These are phyloP conservation scores for Colletotrichum caudatum DNA, from an alignment of 2,329 filamentous ascomycete genomes.

Conservation along the genomic window DNA sequence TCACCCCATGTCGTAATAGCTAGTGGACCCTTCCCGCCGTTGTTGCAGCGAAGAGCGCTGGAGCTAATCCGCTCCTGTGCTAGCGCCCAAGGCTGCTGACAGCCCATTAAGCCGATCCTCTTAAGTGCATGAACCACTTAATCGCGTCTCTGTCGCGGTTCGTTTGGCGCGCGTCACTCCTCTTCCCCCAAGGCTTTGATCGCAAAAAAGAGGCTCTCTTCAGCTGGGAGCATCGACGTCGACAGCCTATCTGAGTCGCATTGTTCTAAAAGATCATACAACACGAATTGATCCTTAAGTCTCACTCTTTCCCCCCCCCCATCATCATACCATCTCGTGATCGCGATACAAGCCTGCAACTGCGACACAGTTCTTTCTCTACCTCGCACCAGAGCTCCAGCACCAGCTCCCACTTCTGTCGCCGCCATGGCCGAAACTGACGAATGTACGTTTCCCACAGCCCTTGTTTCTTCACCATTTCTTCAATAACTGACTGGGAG, in stretches of 20 bases:
- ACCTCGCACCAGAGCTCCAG: background rate
- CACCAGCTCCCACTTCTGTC: background rate
- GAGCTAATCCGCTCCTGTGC: background rate
- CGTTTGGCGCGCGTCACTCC: conserved; percentile 30
- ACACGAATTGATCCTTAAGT: background rate
- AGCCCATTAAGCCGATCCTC: conserved; percentile 3
- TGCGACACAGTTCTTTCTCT: too few species aligned
- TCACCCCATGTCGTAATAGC: conserved; percentile 38
- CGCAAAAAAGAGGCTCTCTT: conserved; percentile 11
- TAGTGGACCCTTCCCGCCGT: conserved; percentile 26
- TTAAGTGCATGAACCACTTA: conserved; percentile 35
- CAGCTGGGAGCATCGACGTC: background rate
- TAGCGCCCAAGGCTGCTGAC: conserved; percentile 16
- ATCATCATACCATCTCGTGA: background rate
- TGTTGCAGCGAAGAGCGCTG: background rate
- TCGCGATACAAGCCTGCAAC: background rate
- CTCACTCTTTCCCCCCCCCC: background rate
- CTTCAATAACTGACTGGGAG: conserved; percentile 5
- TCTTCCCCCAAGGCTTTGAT: conserved; percentile 10
- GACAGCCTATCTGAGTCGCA: background rate
- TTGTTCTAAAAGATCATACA: background rate
- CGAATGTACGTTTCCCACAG: conserved; percentile 26
- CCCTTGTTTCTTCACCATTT: background rate
- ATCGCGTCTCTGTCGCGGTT: conserved; percentile 35
- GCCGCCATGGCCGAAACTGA: conserved; percentile 34